These are phyloP conservation scores for Spizellomyces sp. DNA, from an alignment of 192 early-diverging fungal genomes.

Conservation along the genomic window DNA sequence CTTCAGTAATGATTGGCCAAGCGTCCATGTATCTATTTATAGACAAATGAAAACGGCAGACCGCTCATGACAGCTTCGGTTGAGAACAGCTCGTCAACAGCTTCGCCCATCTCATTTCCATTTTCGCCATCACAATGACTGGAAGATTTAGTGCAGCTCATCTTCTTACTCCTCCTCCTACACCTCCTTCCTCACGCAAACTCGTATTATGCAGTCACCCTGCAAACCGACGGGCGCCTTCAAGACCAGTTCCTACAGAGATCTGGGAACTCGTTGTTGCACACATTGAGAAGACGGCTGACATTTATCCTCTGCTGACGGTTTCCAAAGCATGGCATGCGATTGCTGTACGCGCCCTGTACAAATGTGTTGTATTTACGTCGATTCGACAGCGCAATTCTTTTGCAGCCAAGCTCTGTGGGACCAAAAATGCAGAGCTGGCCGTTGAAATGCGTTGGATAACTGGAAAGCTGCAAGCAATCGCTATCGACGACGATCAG, in stretches of 20 bases:
- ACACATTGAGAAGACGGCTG: background rate
- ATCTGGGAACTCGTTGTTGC: background rate
- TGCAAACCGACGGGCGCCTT: background rate
- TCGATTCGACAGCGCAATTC: slow-evolving; percentile 15
- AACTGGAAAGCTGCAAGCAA: background rate
- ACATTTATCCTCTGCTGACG: slow-evolving; percentile 16
- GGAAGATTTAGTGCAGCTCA: too few species aligned
- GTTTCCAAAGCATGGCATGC: slow-evolving; percentile 23
- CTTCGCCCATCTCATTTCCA: background rate
- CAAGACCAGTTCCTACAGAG: slow-evolving; percentile 2
- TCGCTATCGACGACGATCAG: background rate
- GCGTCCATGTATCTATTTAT: too few species aligned
- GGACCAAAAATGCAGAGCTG: background rate
- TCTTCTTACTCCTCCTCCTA: background rate
- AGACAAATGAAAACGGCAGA: too few species aligned
- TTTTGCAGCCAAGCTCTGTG: slow-evolving; percentile 20
- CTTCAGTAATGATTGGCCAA: too few species aligned
- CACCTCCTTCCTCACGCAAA: slow-evolving; percentile 3
- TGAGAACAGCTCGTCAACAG: background rate
- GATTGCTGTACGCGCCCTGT: slow-evolving; percentile 13
- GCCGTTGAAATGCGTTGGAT: slow-evolving; percentile 17
- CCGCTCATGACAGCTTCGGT: too few species aligned
- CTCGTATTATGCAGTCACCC: background rate
- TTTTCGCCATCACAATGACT: slow-evolving; percentile 1
- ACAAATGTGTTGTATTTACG: slow-evolving; percentile 22